Percentiles rank a stretch among this genome's conserved stretches.
Evolutionary conservation across 2,329 filamentous ascomycete genomes (phyloP).

Genomic region (Keithomyces neogunnii): DNA sequence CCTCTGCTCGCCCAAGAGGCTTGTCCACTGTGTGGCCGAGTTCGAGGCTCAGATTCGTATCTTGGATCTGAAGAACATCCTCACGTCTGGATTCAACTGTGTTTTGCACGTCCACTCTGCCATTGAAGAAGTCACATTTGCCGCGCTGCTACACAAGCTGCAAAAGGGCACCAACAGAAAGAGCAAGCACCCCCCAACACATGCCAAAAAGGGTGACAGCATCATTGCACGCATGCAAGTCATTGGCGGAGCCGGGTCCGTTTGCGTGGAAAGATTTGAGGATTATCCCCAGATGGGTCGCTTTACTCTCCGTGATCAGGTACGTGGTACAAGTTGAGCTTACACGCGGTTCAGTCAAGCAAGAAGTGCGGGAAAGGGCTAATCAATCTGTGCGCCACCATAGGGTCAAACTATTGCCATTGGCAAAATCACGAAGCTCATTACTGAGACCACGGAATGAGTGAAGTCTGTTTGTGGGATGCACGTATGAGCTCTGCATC

Average conservation of each 20-base stretch:
- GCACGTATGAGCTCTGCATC: neutral
- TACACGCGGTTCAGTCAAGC: neutral
- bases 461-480: constrained; percentile 1
- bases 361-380: neutral
- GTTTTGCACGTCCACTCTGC: constrained; percentile 96
- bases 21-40: constrained; percentile 78
- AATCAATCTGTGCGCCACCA: neutral
- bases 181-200: constrained; percentile 87
- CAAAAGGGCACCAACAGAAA: constrained; percentile 91
- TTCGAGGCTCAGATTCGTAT: constrained; percentile 98
- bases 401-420: constrained; percentile 99
- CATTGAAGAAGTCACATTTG: constrained; percentile 94
- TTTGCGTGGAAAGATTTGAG: constrained; percentile 91
- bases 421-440: constrained; percentile 94
- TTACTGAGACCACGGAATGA: constrained; percentile 25
- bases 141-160: constrained; percentile 79
- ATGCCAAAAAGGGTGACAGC: constrained; percentile 71
- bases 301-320: constrained; percentile 83
- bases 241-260: constrained; percentile 72
- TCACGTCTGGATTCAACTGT: constrained; percentile 94
- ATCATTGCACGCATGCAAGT: constrained; percentile 91
- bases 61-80: constrained; percentile 86
- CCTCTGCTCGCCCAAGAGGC: constrained; percentile 85
- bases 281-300: constrained; percentile 92
- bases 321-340: constrained; percentile 29